Evolutionary conservation across 805 yeast species (phyloP).

Genomic region (Candida loeiensis): DNA sequence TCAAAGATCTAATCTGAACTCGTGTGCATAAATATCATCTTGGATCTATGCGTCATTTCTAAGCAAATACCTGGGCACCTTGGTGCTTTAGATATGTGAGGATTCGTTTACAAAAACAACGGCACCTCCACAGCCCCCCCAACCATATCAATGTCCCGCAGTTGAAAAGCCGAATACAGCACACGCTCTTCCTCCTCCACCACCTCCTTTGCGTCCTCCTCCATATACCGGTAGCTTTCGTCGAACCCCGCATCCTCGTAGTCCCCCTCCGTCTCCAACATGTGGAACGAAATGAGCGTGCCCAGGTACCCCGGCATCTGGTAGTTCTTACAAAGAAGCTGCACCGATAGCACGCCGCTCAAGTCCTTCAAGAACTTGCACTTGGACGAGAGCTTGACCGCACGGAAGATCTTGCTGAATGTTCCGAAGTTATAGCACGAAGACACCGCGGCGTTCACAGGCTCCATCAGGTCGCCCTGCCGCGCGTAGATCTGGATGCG

Average conservation of each 20-base stretch:
- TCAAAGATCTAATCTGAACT: too few species aligned
- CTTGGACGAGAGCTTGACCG: constrained; percentile 37
- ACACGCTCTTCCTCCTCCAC: constrained; percentile 21
- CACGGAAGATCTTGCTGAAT: constrained; percentile 31
- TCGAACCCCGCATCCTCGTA: constrained; percentile 20
- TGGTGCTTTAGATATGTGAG: background rate
- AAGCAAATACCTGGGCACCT: too few species aligned
- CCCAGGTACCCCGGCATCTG: constrained; percentile 30
- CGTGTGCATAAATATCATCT: too few species aligned
- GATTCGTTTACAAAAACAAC: constrained; percentile 28
- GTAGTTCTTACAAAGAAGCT: constrained; percentile 34
- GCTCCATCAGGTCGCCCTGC: constrained; percentile 24
- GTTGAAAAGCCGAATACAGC: constrained; percentile 26
- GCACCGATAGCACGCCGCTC: constrained; percentile 35
- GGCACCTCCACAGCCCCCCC: constrained; percentile 48
- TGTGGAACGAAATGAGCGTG: constrained; percentile 37
- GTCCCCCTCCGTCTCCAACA: constrained; percentile 29
- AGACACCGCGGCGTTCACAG: constrained; percentile 13
- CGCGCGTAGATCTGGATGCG: constrained; percentile 40
- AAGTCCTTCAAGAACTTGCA: constrained; percentile 38
- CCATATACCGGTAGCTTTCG: constrained; percentile 21
- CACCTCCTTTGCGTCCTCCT: constrained; percentile 1
- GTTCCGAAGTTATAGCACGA: constrained; percentile 32
- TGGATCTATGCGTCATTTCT: too few species aligned
- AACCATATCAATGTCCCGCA: constrained; percentile 22